Evolutionary conservation across 768 basidiomycete genomes (phyloP).

Genomic region (Boletus tomentosulus): DNA sequence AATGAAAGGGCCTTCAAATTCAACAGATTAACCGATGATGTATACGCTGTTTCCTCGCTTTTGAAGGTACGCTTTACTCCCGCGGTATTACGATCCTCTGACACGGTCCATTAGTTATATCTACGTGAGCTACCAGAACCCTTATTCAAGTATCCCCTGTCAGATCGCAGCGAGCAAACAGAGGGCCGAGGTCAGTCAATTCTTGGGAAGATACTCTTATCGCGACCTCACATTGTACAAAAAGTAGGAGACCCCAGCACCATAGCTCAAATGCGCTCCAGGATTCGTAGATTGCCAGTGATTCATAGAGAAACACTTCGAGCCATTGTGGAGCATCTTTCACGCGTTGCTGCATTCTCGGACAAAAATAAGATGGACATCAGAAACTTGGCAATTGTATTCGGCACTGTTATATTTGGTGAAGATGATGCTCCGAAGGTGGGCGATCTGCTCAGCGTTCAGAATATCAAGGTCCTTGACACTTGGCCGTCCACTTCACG

Average conservation of each 20-base stretch:
- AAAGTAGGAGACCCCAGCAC: slow-evolving; percentile 62
- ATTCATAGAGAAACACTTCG: slow-evolving; percentile 85
- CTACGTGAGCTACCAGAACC: slow-evolving; percentile 88
- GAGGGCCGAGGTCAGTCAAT: slow-evolving; percentile 61
- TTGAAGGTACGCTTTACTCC: slow-evolving; percentile 56
- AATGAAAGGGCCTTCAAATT: slow-evolving; percentile 77
- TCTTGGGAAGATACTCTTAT: neutral
- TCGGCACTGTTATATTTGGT: slow-evolving; percentile 85
- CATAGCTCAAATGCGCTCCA: slow-evolving; percentile 79
- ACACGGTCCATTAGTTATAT: slow-evolving; percentile 50
- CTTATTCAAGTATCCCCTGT: slow-evolving; percentile 74
- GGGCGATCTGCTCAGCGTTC: slow-evolving; percentile 72
- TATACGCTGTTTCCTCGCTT: slow-evolving; percentile 79
- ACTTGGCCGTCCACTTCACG: slow-evolving; percentile 32
- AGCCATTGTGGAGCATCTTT: slow-evolving; percentile 77
- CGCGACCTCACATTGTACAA: neutral
- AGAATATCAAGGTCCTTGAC: slow-evolving; percentile 60
- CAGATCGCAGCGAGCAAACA: slow-evolving; percentile 78
- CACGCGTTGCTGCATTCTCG: slow-evolving; percentile 58
- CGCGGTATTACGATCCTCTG: neutral
- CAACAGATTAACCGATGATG: slow-evolving; percentile 65
- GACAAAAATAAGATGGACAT: slow-evolving; percentile 92
- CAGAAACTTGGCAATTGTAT: slow-evolving; percentile 89
- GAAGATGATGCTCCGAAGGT: slow-evolving; percentile 85
- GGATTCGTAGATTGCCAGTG: slow-evolving; percentile 76